Evolutionary conservation across 345 rosid species (phyloP).

Genomic region (Hypericum perforatum): DNA sequence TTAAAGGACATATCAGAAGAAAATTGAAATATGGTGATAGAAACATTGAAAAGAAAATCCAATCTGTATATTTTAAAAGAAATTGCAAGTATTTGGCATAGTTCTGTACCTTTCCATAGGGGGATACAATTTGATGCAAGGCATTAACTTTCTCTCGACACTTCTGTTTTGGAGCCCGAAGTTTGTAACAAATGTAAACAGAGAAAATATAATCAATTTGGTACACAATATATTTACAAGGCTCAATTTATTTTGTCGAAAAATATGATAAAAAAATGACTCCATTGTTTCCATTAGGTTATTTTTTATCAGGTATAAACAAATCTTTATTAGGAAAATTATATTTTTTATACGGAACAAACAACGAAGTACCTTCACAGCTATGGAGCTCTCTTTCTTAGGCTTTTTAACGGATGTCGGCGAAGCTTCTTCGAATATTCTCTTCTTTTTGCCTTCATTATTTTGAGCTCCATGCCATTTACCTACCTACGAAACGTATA

Average conservation of each 20-base stretch:
- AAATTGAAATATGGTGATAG: background rate
- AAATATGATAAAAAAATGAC: background rate
- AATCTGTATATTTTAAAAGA: background rate
- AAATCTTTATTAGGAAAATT: constrained; percentile 12
- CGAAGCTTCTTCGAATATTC: constrained; percentile 36
- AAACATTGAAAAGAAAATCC: background rate
- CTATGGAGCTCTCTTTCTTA: constrained; percentile 39
- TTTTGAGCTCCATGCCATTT: constrained; percentile 28
- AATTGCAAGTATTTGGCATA: constrained; percentile 2
- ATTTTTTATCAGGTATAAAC: constrained; percentile 21
- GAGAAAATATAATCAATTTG: background rate
- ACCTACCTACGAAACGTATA: constrained; percentile 19
- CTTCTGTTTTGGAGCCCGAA: constrained; percentile 78
- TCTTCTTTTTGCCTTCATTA: constrained; percentile 58
- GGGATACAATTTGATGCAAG: constrained; percentile 95
- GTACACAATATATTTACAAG: no score
- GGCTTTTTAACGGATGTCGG: constrained; percentile 42
- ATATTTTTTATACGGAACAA: no score
- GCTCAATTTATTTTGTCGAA: background rate
- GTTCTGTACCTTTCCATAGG: constrained; percentile 74
- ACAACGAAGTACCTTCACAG: constrained; percentile 5
- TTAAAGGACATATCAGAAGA: no score
- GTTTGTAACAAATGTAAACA: constrained; percentile 5
- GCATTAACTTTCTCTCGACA: constrained; percentile 72
- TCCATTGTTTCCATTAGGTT: background rate